A percentile compares a stretch with the other conserved stretches of the same genome.
These are phyloP conservation scores for Stachybotrys chlorohalonatus DNA, from an alignment of 2,329 filamentous ascomycete species.

Conservation along the genomic window DNA sequence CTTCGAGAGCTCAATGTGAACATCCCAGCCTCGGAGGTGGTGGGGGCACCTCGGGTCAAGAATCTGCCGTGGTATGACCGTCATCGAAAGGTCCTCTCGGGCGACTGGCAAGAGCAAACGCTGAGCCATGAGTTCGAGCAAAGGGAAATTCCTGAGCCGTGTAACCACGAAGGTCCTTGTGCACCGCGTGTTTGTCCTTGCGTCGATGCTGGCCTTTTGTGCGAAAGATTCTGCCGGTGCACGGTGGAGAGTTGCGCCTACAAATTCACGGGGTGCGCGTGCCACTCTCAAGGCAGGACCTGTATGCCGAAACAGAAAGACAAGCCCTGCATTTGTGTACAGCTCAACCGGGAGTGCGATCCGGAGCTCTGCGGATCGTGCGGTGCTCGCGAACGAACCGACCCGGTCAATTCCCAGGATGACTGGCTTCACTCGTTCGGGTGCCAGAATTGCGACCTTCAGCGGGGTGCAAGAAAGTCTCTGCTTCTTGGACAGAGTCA, in stretches of 20 bases:
- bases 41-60: slow-evolving; percentile 29
- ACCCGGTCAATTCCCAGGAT: slow-evolving; percentile 57
- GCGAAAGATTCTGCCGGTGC: slow-evolving; percentile 64
- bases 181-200: slow-evolving; percentile 53
- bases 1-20: slow-evolving; percentile 14
- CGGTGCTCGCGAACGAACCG: slow-evolving; percentile 58
- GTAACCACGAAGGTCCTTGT: slow-evolving; percentile 62
- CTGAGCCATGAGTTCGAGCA: slow-evolving; percentile 45
- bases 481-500: slow-evolving; percentile 63
- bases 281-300: slow-evolving; percentile 49
- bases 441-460: slow-evolving; percentile 66
- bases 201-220: slow-evolving; percentile 50
- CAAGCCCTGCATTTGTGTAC: slow-evolving; percentile 58
- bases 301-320: slow-evolving; percentile 49
- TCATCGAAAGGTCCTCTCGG: slow-evolving; percentile 41
- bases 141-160: slow-evolving; percentile 53
- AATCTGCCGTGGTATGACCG: slow-evolving; percentile 47
- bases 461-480: slow-evolving; percentile 56
- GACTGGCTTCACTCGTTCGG: slow-evolving; percentile 45
- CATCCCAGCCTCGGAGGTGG: slow-evolving; percentile 12
- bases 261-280: slow-evolving; percentile 60
- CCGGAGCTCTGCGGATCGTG: slow-evolving; percentile 64
- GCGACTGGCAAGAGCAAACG: slow-evolving; percentile 48
- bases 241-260: slow-evolving; percentile 48
- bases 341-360: slow-evolving; percentile 72